Percentiles rank a stretch among this genome's conserved stretches.
Evolutionary conservation across 2,329 filamentous ascomycete genomes (phyloP).

Genomic region (Alternaria longipes): DNA sequence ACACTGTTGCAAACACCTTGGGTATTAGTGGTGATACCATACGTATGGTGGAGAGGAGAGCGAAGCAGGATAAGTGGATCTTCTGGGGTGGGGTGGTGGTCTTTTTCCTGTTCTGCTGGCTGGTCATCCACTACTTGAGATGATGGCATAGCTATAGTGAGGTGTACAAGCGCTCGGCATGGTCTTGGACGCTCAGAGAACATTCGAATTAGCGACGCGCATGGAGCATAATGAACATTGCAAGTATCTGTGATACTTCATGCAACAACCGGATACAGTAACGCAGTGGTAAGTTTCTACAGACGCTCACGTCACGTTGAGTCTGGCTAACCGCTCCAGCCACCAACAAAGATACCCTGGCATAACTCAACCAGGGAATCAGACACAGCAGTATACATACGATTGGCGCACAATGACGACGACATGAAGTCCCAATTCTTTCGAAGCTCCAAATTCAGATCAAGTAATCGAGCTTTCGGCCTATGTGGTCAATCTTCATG

Average conservation of each 20-base stretch:
- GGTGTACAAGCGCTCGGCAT: neutral
- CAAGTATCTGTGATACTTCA: neutral
- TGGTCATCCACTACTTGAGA: constrained; percentile 84
- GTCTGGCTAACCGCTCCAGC: neutral
- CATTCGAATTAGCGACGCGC: neutral
- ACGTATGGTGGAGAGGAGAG: constrained; percentile 90
- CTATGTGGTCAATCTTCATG: constrained; percentile 7
- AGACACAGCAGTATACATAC: neutral
- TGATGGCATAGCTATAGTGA: constrained; percentile 12
- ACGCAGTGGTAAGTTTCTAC: neutral
- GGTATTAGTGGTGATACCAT: constrained; percentile 96
- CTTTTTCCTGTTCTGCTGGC: constrained; percentile 92
- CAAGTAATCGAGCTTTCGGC: constrained; percentile 4
- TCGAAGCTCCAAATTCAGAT: neutral
- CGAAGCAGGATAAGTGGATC: constrained; percentile 97
- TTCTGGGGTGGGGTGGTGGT: constrained; percentile 86
- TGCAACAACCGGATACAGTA: neutral
- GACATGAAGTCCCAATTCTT: neutral
- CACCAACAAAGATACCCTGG: neutral
- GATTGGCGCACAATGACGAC: neutral
- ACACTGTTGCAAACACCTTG: constrained; percentile 91
- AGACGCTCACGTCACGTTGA: neutral
- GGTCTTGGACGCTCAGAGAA: neutral
- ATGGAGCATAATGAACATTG: neutral
- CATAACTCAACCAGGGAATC: neutral